Evolutionary conservation across 768 basidiomycete species (phyloP), one percentile per base, ranked within the genome.

Genomic region (Cyclocybe aegerita): DNA sequence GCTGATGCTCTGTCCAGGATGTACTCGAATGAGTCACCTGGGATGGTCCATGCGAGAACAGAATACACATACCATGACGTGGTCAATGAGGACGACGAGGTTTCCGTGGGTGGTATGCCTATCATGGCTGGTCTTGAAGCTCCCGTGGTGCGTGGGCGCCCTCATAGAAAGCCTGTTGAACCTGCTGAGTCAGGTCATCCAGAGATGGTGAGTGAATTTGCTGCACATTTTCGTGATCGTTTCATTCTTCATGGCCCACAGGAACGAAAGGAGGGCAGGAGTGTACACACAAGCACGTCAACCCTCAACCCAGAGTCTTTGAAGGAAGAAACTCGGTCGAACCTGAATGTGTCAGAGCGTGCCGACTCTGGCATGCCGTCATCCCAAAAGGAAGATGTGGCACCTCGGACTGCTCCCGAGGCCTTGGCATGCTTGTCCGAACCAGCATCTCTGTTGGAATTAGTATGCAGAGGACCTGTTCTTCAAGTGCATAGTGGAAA

Each of bases 1-100:
- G 65, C 68, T 0, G 72, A 74, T 53, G 60, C 62, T 0, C 41
- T 70, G 4, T 69, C 67, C 0, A 39, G 61, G 0, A 41, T 63
- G 39, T 60, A 62, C 34, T 60, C 59, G 7, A 54, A 56, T 38
- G 53, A 63, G 9, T 14, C 43, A 10, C 50, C 59, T 14, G 53
- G 57, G 14, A 63, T 57, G 1, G 57, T 58, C 3, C 46, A 55
- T 1, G 48, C 59, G 3, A 30, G 35, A 12, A 48, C 39, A 16
- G 54, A 62, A 37, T 62, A 58, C 37, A 60, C 57, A 0, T 58
- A 60, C 30, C 48, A 55, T 38, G 59, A 63, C 37, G 59, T 57
- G 3, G 39, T 52, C 1, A 37, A 58, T 36, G 53, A 50, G 7
- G 54, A 57, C n/a, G 43, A 34, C 36, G 31, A 42, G n/a, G 31